phyloP scores from a whole-genome alignment of 139 green algal species.

The Chlamydomonas sp. region DNA sequence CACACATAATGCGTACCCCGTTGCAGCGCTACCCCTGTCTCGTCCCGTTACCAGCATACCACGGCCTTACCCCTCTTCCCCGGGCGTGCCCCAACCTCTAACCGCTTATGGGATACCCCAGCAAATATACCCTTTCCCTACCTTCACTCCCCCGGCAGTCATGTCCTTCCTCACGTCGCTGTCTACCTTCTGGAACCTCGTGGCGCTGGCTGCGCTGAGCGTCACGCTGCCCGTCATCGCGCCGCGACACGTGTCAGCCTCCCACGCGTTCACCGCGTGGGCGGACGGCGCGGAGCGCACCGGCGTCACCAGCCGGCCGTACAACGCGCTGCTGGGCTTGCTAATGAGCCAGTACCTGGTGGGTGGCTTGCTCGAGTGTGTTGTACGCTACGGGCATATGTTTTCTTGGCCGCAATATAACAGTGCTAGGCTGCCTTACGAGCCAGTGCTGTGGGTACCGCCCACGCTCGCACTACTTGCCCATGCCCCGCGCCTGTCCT shows the following conservation, averaged over 20 bases:
- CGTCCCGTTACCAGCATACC: no score
- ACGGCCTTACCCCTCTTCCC: no score
- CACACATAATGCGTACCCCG: no score
- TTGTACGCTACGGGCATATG: background rate
- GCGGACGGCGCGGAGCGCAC: background rate
- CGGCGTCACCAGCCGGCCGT: background rate
- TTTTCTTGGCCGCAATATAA: no score
- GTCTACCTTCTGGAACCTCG: constrained; percentile 10
- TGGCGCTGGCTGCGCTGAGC: constrained; percentile 21
- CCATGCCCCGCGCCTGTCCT: no score
- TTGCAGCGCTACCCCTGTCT: no score
- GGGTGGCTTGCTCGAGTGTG: background rate
- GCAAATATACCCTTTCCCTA: no score
- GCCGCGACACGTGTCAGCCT: background rate
- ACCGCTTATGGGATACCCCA: no score
- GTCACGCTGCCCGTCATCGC: constrained; percentile 13
- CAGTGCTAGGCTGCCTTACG: no score
- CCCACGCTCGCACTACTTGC: no score
- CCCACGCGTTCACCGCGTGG: constrained; percentile 4
- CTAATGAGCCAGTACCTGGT: constrained; percentile 37
- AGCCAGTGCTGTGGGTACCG: no score
- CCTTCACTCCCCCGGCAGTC: background rate
- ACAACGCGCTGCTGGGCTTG: constrained; percentile 13
- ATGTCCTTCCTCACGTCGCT: constrained; percentile 18
- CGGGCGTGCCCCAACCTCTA: no score